Conservation (phyloP, 2,329 filamentous ascomycete species). For the Botrytis tulipae region DNA sequence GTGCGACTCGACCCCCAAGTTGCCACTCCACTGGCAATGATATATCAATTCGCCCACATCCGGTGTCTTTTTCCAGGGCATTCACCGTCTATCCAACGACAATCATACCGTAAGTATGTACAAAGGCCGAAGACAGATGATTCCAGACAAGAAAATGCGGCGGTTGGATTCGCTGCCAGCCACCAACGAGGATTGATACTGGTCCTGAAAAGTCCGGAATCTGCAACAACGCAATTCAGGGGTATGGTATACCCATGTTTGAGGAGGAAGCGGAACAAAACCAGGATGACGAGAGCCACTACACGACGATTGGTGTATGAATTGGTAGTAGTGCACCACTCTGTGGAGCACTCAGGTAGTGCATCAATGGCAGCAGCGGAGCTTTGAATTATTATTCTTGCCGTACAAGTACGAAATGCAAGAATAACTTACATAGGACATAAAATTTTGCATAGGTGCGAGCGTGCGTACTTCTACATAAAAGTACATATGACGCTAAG, state of each 20-base stretch:
- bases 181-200: conserved; percentile 19
- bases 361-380: conserved; percentile 2
- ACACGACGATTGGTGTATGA: conserved; percentile 18
- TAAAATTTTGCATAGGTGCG: conserved; percentile 1
- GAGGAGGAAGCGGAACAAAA: conserved; percentile 14
- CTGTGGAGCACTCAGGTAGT: neutral
- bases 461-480: neutral
- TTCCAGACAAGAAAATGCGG: conserved; percentile 15
- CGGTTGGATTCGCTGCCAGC: conserved; percentile 22
- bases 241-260: conserved; percentile 22
- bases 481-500: neutral
- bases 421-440: conserved; percentile 1
- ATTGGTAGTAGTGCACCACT: conserved; percentile 14
- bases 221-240: conserved; percentile 22
- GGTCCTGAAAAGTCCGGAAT: conserved; percentile 19
- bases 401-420: neutral
- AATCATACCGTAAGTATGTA: conserved; percentile 5
- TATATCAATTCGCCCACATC: neutral
- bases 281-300: conserved; percentile 26
- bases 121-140: neutral
- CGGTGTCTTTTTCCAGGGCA: neutral
- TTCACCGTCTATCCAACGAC: conserved; percentile 2
- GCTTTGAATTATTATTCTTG: neutral
- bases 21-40: neutral
- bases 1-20: conserved; percentile 13